phyloP scores from a whole-genome alignment of 192 early-diverging fungal species.

The Dissophora globulifera region DNA sequence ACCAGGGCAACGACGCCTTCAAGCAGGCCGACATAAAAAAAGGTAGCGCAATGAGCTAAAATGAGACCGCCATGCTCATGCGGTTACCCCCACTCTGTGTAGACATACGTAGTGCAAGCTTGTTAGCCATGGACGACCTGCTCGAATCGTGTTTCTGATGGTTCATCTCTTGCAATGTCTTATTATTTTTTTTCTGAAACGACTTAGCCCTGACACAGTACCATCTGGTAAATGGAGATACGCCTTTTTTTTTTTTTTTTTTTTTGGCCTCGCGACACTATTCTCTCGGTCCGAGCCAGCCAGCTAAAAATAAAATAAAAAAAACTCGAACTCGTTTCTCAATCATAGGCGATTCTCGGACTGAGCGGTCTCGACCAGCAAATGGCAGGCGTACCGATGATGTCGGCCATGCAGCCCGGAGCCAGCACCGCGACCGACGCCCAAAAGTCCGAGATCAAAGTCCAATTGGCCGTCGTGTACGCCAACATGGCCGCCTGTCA shows the following conservation, averaged over 20 bases:
- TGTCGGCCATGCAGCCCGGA: conserved; percentile 10
- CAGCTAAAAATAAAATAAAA: no score
- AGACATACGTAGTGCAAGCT: no score
- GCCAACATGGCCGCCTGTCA: conserved; percentile 52
- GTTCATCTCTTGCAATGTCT: no score
- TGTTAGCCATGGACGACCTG: no score
- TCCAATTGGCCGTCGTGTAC: conserved; percentile 41
- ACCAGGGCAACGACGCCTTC: conserved; percentile 53
- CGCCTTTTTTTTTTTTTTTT: no score
- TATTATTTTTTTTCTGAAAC: neutral
- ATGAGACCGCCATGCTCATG: neutral
- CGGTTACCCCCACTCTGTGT: neutral
- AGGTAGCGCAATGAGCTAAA: no score
- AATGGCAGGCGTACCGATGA: conserved; percentile 48
- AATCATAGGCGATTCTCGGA: conserved; percentile 54
- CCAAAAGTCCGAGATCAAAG: conserved; percentile 42
- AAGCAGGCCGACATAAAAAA: conserved; percentile 45
- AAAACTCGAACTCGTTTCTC: no score
- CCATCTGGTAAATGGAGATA: conserved; percentile 41
- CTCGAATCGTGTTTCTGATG: no score
- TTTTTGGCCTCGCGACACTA: no score
- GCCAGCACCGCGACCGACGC: conserved; percentile 9
- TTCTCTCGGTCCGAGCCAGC: no score
- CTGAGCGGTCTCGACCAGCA: conserved; percentile 54
- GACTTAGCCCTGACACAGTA: conserved; percentile 51